Evolutionary conservation across 176 grass and related monocot genomes (phyloP), one percentile per base, ranked within the genome.

Genomic region (Rhynchospora pubera): DNA sequence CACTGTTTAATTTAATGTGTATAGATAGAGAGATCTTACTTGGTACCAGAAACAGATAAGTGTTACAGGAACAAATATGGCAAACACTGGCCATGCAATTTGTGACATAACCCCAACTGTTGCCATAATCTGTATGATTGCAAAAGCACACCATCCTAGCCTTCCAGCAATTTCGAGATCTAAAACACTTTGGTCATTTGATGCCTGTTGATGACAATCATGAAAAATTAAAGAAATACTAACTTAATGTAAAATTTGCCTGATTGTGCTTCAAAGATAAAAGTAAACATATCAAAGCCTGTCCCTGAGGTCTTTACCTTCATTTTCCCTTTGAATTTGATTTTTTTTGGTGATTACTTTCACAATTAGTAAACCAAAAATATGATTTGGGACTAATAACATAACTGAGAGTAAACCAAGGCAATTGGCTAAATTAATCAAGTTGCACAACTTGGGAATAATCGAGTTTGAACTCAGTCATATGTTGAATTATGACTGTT

Each of bases 21-120:
- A 13, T 39, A 73, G 66, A 46, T 42, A 28, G 5, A 80, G 69
- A 85, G 28, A 16, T 88, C 89, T 85, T 98, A 98, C 96, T 70
- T 94, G 92, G 81, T 79, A 94, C 75, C 82, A 73, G 56, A 88
- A 85, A 65, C 92, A 94, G 82, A 93, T 67, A 51, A 86, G 68
- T 7, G 90, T 94, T 62, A 98, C 92, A 39, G 96, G 96, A 91
- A 98, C 18, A 34, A 98, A 94, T 78, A 98, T 94, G 51, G 69
- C 90, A 84, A 98, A 94, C 73, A 98, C 90, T 64, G 90, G 96
- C 96, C 96, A 98, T 84, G 96, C 96, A 68, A 98, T 88, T 43
- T 98, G 96, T 28, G 96, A 98, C 96, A 98, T 98, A 16, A 98
- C 91, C 5, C 63, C 89, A 84, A 98, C 85, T 64, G 96, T 98